Evolutionary conservation across 805 yeast genomes (phyloP).

Genomic region (Candida sphagnicola): DNA sequence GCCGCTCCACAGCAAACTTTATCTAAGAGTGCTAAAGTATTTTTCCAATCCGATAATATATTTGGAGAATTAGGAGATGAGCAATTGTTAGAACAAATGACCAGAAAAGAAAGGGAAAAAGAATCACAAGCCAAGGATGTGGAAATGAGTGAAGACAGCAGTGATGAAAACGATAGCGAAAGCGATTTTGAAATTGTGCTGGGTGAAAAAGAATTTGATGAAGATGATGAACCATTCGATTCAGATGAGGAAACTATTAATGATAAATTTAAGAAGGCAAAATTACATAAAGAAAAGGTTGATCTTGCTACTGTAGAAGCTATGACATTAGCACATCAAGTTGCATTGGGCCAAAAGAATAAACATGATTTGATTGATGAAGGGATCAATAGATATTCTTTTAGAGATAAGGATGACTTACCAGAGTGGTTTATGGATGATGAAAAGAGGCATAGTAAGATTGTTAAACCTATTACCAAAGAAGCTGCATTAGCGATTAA

Average conservation of each 20-base stretch:
- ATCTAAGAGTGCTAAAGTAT: conserved; percentile 32
- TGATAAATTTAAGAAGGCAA: conserved; percentile 33
- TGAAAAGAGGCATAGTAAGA: conserved; percentile 80
- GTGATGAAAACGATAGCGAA: conserved; percentile 25
- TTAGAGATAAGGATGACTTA: conserved; percentile 83
- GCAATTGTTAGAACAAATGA: conserved; percentile 44
- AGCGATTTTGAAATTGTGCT: conserved; percentile 44
- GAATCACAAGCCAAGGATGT: neutral
- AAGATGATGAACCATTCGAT: conserved; percentile 38
- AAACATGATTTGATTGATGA: conserved; percentile 87
- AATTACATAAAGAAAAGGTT: conserved; percentile 58
- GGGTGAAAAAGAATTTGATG: conserved; percentile 21
- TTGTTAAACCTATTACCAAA: conserved; percentile 88
- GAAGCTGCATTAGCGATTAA: conserved; percentile 53
- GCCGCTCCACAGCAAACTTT: conserved; percentile 29
- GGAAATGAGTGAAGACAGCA: neutral
- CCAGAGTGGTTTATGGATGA: conserved; percentile 98
- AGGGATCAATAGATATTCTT: conserved; percentile 87
- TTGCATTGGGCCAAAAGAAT: conserved; percentile 83
- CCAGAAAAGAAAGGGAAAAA: conserved; percentile 10
- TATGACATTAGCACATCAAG: conserved; percentile 95
- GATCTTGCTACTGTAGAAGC: conserved; percentile 92
- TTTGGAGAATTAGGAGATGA: conserved; percentile 43
- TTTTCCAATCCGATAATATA: conserved; percentile 38
- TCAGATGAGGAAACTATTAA: conserved; percentile 48